These are phyloP conservation scores for Starmerella lactis-condensi DNA, from an alignment of 805 yeast genomes.

Conservation along the genomic window DNA sequence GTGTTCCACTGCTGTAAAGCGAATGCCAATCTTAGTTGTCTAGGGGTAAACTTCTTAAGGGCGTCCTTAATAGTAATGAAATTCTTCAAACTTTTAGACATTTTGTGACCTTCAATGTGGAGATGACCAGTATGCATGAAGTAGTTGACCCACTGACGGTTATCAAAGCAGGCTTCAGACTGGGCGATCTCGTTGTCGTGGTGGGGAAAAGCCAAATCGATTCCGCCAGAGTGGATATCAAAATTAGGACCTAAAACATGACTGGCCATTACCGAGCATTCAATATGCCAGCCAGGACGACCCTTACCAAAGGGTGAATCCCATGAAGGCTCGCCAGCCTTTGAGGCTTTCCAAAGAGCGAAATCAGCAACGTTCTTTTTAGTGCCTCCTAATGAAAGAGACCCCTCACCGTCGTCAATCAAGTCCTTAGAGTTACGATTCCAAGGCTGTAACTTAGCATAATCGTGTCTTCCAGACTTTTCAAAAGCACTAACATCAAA, in stretches of 20 bases:
- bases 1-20: conserved; percentile 85
- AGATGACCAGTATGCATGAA: conserved; percentile 93
- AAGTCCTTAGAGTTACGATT: conserved; percentile 74
- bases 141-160: conserved; percentile 90
- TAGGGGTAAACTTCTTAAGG: conserved; percentile 42
- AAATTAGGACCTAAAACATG: conserved; percentile 65
- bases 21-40: conserved; percentile 81
- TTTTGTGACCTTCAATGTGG: conserved; percentile 95
- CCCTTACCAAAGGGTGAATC: conserved; percentile 91
- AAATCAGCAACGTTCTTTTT: conserved; percentile 70
- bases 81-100: conserved; percentile 89
- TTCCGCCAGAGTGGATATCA: conserved; percentile 94
- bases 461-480: conserved; percentile 47
- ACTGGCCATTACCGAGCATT: conserved; percentile 96
- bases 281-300: conserved; percentile 99
- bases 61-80: conserved; percentile 92
- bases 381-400: conserved; percentile 35
- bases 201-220: conserved; percentile 95
- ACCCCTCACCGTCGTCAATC: conserved; percentile 90
- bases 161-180: conserved; percentile 78
- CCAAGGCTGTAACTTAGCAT: conserved; percentile 97
- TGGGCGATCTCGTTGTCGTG: conserved; percentile 98
- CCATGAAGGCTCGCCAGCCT: conserved; percentile 97
- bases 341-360: conserved; percentile 91
- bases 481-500: conserved; percentile 81